Evolutionary conservation across 345 rosid genomes (phyloP).

Genomic region (Pistacia integerrima): DNA sequence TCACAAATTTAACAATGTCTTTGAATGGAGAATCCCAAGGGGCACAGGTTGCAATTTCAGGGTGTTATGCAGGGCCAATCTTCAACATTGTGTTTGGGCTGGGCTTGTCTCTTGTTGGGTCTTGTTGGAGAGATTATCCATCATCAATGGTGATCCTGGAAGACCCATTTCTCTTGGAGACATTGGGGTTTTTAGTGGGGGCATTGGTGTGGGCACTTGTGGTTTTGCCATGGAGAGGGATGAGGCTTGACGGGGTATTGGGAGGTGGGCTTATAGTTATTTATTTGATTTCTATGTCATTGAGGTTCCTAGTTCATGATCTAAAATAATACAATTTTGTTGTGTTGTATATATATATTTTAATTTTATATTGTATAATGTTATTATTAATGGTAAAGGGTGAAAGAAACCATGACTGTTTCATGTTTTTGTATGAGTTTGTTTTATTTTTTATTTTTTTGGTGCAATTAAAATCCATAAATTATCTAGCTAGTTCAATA

Average conservation of each 20-base stretch:
- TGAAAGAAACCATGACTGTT: too few species aligned
- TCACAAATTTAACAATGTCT: constrained; percentile 73
- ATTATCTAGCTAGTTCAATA: too few species aligned
- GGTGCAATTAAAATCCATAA: too few species aligned
- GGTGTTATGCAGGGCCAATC: constrained; percentile 89
- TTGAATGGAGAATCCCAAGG: constrained; percentile 67
- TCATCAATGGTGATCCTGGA: constrained; percentile 44
- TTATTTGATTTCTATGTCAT: constrained; percentile 56
- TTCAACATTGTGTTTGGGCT: constrained; percentile 77
- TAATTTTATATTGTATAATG: too few species aligned
- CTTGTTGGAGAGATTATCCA: constrained; percentile 62
- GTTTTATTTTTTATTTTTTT: too few species aligned
- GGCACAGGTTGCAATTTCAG: constrained; percentile 75
- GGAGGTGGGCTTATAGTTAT: constrained; percentile 72
- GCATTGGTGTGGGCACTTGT: constrained; percentile 82
- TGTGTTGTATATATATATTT: too few species aligned
- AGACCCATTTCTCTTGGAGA: constrained; percentile 66
- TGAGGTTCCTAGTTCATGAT: constrained; percentile 33
- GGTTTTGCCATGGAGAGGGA: constrained; percentile 64
- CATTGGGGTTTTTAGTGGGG: constrained; percentile 61
- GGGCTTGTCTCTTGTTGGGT: constrained; percentile 65
- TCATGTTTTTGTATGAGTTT: too few species aligned
- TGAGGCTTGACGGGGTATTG: constrained; percentile 65
- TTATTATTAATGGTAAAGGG: too few species aligned
- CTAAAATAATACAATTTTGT: too few species aligned